Percentiles rank a stretch among this genome's conserved stretches.
phyloP scores from a whole-genome alignment of 768 basidiomycete species.

The Suillus spraguei region DNA sequence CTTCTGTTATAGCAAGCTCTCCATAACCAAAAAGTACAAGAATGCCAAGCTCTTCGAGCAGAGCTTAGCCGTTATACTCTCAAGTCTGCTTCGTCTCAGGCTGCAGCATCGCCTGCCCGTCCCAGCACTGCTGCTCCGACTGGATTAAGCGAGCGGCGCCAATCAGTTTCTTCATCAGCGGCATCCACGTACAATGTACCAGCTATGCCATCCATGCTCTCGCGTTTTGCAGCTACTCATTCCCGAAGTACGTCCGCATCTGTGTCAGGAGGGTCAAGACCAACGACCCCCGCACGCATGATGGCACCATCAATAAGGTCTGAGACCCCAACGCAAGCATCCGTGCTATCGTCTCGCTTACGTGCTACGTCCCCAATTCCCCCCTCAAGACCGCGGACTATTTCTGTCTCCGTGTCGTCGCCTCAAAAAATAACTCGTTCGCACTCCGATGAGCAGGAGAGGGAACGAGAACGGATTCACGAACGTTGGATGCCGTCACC shows the following conservation, averaged over 20 bases:
- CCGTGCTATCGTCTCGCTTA: constrained; percentile 31
- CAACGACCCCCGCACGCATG: constrained; percentile 35
- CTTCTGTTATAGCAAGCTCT: constrained; percentile 50
- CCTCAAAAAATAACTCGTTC: constrained; percentile 63
- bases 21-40: constrained; percentile 70
- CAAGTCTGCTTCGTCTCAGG: constrained; percentile 26
- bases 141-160: constrained; percentile 30
- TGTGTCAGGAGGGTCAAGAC: constrained; percentile 41
- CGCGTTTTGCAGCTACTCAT: constrained; percentile 56
- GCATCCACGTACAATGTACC: constrained; percentile 36
- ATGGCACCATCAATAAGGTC: constrained; percentile 30
- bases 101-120: constrained; percentile 26
- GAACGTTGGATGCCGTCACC: constrained; percentile 67
- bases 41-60: constrained; percentile 65
- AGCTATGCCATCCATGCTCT: constrained; percentile 47
- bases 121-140: constrained; percentile 31
- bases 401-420: constrained; percentile 48
- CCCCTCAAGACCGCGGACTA: constrained; percentile 49
- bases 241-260: constrained; percentile 55
- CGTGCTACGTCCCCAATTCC: constrained; percentile 33
- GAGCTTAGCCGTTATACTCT: constrained; percentile 60
- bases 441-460: constrained; percentile 65
- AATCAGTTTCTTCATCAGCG: constrained; percentile 33
- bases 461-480: constrained; percentile 48
- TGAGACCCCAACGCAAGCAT: constrained; percentile 19